Conservation (phyloP, 2,329 filamentous ascomycete genomes). For the Helminthosporium solani region DNA sequence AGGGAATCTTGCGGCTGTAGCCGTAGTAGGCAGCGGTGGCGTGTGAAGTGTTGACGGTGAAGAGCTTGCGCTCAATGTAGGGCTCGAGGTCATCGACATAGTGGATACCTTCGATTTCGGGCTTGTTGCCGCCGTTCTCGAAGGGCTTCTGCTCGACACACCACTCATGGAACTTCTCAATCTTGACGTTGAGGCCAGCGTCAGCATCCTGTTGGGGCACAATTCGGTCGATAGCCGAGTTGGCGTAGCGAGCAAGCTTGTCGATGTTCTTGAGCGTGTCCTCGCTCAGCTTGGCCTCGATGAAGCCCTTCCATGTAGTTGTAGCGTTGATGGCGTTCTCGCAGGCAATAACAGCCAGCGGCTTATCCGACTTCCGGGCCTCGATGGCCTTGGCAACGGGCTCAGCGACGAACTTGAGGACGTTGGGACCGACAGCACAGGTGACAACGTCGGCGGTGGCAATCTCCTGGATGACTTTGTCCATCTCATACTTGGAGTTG, state of each 20-base stretch:
- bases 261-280: conserved; percentile 68
- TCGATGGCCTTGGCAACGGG: conserved; percentile 94
- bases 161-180: conserved; percentile 99
- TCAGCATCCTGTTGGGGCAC: conserved; percentile 84
- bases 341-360: conserved; percentile 87
- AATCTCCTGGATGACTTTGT: conserved; percentile 80
- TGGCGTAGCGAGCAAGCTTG: conserved; percentile 83
- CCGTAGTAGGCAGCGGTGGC: conserved; percentile 96
- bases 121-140: conserved; percentile 62
- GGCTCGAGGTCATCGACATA: conserved; percentile 90
- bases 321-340: conserved; percentile 98
- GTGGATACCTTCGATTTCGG: conserved; percentile 82
- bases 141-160: conserved; percentile 90
- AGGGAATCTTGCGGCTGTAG: conserved; percentile 80
- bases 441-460: conserved; percentile 86
- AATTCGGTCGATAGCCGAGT: conserved; percentile 97
- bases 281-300: conserved; percentile 70
- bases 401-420: conserved; percentile 94
- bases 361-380: conserved; percentile 60
- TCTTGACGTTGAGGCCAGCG: conserved; percentile 83
- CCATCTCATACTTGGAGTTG: conserved; percentile 86
- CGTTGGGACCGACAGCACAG: conserved; percentile 93
- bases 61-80: conserved; percentile 99
- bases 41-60: conserved; percentile 98
- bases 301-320: conserved; percentile 78